Conservation (phyloP, 1,284 basidiomycete genomes). For the Macrocybe sp. region DNA sequence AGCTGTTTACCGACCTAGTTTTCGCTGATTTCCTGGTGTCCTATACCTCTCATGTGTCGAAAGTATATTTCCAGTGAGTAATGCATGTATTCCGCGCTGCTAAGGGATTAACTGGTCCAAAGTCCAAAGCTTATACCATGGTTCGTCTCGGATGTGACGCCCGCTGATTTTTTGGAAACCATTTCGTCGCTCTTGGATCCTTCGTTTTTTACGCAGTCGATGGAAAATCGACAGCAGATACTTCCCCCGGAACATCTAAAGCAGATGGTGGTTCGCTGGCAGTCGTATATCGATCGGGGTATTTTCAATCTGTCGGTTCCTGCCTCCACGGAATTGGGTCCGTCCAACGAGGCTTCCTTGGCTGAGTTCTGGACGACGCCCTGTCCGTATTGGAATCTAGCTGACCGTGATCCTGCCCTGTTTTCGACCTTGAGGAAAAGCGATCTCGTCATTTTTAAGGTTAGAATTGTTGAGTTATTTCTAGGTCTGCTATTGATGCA, state of each 20-base stretch:
- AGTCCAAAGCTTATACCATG: conserved; percentile 89
- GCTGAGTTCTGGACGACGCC: conserved; percentile 85
- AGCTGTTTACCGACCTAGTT: conserved; percentile 92
- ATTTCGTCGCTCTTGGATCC: conserved; percentile 55
- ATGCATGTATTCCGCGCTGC: neutral
- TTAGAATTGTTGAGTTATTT: conserved; percentile 16
- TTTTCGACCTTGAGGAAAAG: conserved; percentile 58
- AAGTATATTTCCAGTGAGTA: conserved; percentile 86
- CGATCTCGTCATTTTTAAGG: conserved; percentile 90
- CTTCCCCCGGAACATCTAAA: conserved; percentile 46
- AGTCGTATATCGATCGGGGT: conserved; percentile 62
- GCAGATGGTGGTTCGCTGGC: conserved; percentile 72
- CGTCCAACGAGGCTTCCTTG: conserved; percentile 17
- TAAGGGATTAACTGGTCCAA: neutral
- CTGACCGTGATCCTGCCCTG: conserved; percentile 53
- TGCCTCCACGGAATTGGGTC: conserved; percentile 59
- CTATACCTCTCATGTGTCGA: conserved; percentile 75
- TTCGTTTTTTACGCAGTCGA: conserved; percentile 31
- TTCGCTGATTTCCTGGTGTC: conserved; percentile 94
- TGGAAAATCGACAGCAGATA: conserved; percentile 52
- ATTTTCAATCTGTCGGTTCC: conserved; percentile 75
- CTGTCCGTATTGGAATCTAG: conserved; percentile 81
- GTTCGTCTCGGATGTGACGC: conserved; percentile 92
- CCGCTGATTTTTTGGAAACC: conserved; percentile 64
- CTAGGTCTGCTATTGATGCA: neutral